A percentile compares a stretch with the other conserved stretches of the same genome.
phyloP scores from a whole-genome alignment of 148 eudicot genomes.

The Chenopodium quinoa region DNA sequence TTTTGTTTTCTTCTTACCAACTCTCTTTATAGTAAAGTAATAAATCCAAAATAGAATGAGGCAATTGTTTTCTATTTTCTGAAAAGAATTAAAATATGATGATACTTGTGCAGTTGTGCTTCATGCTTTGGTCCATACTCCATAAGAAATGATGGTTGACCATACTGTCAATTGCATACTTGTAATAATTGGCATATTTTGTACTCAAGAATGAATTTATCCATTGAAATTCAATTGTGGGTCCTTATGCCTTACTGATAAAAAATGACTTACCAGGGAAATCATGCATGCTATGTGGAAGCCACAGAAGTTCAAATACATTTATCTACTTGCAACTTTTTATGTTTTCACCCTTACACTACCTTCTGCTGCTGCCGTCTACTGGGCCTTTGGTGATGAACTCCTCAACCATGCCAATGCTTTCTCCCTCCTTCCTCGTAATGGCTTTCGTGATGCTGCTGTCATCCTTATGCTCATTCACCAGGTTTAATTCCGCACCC shows the following conservation, averaged over 20 bases:
- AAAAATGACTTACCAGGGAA: conserved; percentile 40
- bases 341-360: conserved; percentile 73
- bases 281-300: conserved; percentile 81
- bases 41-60: neutral
- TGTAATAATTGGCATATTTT: conserved; percentile 25
- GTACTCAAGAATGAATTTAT: conserved; percentile 15
- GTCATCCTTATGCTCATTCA: conserved; percentile 77
- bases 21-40: conserved; percentile 1
- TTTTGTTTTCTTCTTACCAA: conserved; percentile 13
- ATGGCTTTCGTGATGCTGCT: conserved; percentile 53
- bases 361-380: conserved; percentile 66
- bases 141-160: conserved; percentile 25
- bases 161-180: conserved; percentile 19
- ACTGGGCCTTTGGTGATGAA: conserved; percentile 77
- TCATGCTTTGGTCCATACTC: conserved; percentile 32
- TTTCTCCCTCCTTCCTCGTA: conserved; percentile 58
- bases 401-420: conserved; percentile 69
- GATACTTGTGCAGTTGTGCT: conserved; percentile 12
- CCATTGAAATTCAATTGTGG: conserved; percentile 4
- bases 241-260: conserved; percentile 1
- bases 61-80: neutral
- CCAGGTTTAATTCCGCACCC: conserved; percentile 40
- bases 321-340: conserved; percentile 62
- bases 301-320: conserved; percentile 70
- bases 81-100: conserved; percentile 15